Evolutionary conservation across 1,284 basidiomycete genomes (phyloP), one percentile per base, ranked within the genome.

Genomic region (Ceratobasidium sp.): DNA sequence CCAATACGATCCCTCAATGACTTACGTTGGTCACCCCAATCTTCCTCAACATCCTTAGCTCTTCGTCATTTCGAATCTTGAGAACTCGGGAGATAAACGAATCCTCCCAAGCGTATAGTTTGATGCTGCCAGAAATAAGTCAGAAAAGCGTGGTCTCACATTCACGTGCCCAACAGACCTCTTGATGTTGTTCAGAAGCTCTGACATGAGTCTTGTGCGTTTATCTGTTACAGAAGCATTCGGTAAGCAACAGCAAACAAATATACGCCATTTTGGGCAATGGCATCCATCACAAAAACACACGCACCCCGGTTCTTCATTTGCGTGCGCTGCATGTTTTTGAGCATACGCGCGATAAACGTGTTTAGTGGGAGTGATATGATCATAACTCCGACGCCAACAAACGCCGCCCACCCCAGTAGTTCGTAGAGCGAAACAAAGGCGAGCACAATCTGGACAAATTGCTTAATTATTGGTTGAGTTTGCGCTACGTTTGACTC

Each of bases 341-440:
- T 97, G 80, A 96, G 86, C 79, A 91, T 86, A 12, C 91, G 85
- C 1, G 95, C 94, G 78, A 96, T 92, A 65, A 89, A 82, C 0
- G 94, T 94, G 81, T 96, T 96, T 79, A 96, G 82, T 1, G 96
- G 96, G 70, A 94, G 86, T 0, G 92, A 93, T 74, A 95, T 83
- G 61, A 96, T 84, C 96, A 99, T 98, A 83, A 98, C 93, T 0
- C 88, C 95, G 3, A 99, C 95, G 13, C 97, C 97, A 68, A 96
- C 93, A 81, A 98, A 96, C 0, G 94, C 93, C 20, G 94, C 90
- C 95, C 95, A 97, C 2, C 96, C 97, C 26, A 98, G 90, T 28
- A 98, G 90, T 80, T 91, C 88, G 84, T 96, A 96, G 3, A 99
- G 88, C 6, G 94, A 96, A 48, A 98, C 85, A 83, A 99, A 98